Base-by-base conservation (phyloP, 2,329 filamentous ascomycete genomes). In the Pochonia chlamydosporia region DNA sequence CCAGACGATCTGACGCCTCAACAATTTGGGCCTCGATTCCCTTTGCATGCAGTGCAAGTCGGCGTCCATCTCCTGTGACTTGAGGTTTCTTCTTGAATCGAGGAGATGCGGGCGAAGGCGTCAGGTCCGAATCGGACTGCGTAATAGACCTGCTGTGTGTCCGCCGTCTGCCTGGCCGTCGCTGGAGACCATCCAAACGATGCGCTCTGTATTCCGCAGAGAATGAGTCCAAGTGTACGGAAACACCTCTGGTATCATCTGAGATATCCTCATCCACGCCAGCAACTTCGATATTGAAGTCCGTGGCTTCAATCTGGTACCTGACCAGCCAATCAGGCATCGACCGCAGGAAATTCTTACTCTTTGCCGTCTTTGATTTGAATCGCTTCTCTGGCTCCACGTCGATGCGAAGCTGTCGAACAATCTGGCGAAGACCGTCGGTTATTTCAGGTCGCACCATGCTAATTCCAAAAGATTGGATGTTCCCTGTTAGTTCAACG, bases 401-500 rank as follows among this genome's bases (percentile, higher is more conserved):
- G 51, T 87, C 82, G 25, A 81, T 81, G 39, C 85, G 81, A 44
- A 96, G 75, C 60, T 97, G 90, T 36, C 83, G 81, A 13, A 96
- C 82, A 52, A 99, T 96, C 63, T 97, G 89, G 21, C 88, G 87
- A 26, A 99, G 76, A 20, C 93, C 95, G 59, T 95, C 87, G 46
- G 85, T 93, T 49, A 99, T 96, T 61, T 99, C 93, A 5, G 89
- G 85, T 20, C 92, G 84, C 8, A 96, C 84, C 74, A 99, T 85
- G 59, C 90, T 93, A 42, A 96, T 76, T 2, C 89, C 88, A 54
- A 95, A 91, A 0, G 89, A 95, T 60, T 95, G 87, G 3, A 96
- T 71, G 51, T 82, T 89, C 18, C 87, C 90, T 43, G 81, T 85
- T 10, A 85, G 81, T 46, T 89, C 81, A 9, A 97, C 90, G 40